Percentiles rank a stretch among this genome's conserved stretches.
Conservation (phyloP, 345 rosid genomes). For the Salix arbutifolia region DNA sequence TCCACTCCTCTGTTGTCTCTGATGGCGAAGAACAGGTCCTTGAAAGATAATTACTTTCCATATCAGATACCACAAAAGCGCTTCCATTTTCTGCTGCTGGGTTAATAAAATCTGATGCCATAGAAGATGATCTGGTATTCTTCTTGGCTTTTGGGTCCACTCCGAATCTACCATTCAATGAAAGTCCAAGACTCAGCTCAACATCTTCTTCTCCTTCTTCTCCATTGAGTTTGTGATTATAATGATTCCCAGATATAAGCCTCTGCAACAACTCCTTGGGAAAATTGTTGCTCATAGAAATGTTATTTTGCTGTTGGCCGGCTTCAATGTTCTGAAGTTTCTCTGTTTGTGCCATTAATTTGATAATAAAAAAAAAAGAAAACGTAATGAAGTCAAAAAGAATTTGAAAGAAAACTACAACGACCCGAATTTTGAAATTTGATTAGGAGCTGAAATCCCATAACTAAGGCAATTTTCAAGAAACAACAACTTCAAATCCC, state of each 20-base stretch:
- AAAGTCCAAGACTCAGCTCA: conserved; percentile 74
- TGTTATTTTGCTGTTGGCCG: conserved; percentile 5
- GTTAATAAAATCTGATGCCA: conserved; percentile 49
- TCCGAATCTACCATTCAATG: conserved; percentile 77
- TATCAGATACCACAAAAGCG: conserved; percentile 16
- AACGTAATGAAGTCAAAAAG: background rate
- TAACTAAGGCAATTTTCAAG: background rate
- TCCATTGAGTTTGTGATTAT: conserved; percentile 7
- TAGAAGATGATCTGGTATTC: conserved; percentile 54
- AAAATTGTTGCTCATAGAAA: conserved; percentile 10
- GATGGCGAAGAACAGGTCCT: conserved; percentile 67
- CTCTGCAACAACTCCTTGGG: conserved; percentile 42
- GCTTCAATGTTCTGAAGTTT: conserved; percentile 25
- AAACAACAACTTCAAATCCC: conserved; percentile 10
- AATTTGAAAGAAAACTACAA: background rate
- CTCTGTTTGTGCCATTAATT: conserved; percentile 34
- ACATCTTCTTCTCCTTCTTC: conserved; percentile 38
- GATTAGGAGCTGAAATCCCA: conserved; percentile 8
- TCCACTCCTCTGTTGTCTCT: conserved; percentile 63
- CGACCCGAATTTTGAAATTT: conserved; percentile 15
- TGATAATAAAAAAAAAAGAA: background rate
- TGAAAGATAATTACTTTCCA: conserved; percentile 18
- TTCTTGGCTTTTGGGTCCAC: conserved; percentile 58
- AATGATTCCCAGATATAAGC: conserved; percentile 30
- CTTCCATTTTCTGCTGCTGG: conserved; percentile 17